A percentile compares a stretch with the other conserved stretches of the same genome.
These are phyloP conservation scores for Ceriops decandra DNA, from an alignment of 345 rosid genomes.

Conservation along the genomic window DNA sequence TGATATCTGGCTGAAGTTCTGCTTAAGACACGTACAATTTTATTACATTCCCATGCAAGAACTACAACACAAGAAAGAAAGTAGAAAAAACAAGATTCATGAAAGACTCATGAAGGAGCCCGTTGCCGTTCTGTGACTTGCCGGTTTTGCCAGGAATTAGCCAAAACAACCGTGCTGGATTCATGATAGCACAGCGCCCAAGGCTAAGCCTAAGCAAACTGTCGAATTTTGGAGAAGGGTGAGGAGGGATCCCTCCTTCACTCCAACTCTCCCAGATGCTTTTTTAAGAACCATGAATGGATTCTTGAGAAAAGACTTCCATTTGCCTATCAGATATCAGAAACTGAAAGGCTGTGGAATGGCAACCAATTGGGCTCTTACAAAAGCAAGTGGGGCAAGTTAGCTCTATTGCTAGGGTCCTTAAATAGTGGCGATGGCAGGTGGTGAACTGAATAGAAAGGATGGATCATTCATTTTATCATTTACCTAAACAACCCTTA, in stretches of 20 bases:
- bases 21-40: conserved; percentile 9
- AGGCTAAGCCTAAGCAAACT: conserved; percentile 41
- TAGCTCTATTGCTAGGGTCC: conserved; percentile 18
- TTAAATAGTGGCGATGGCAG: conserved; percentile 44
- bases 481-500: conserved; percentile 20
- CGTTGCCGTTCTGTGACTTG: conserved; percentile 69
- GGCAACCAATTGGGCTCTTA: conserved; percentile 25
- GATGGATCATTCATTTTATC: not conserved
- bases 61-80: not conserved
- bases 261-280: conserved; percentile 20
- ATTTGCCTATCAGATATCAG: conserved; percentile 32
- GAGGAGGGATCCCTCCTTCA: conserved; percentile 13
- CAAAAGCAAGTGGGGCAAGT: conserved; percentile 32
- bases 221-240: conserved; percentile 28
- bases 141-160: conserved; percentile 47
- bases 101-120: conserved; percentile 35
- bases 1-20: not conserved
- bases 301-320: conserved; percentile 28
- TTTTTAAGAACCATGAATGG: conserved; percentile 36
- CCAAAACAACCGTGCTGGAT: conserved; percentile 21
- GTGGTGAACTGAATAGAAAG: not conserved
- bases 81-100: conserved; percentile 24
- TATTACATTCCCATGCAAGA: conserved; percentile 17
- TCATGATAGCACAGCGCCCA: conserved; percentile 10
- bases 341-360: conserved; percentile 23